These are phyloP conservation scores for Yamadazyma kanchanaburiensis DNA, from an alignment of 1,139 yeast species.

Conservation along the genomic window DNA sequence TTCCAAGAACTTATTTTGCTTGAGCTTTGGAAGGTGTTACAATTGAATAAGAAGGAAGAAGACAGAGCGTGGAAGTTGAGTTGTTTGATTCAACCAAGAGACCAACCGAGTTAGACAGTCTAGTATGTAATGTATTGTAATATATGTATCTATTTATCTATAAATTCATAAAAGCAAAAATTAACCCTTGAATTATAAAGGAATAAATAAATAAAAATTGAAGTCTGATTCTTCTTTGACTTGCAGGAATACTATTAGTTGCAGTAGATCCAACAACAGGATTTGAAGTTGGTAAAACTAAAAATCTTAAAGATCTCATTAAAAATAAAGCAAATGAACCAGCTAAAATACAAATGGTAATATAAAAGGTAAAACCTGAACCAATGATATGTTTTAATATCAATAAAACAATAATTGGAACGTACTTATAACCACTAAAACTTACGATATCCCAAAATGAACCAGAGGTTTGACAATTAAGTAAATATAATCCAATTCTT, in stretches of 20 bases:
- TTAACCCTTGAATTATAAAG: conserved; percentile 69
- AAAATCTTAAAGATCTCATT: conserved; percentile 79
- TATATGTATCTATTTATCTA: conserved; percentile 1
- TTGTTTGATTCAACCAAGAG: conserved; percentile 49
- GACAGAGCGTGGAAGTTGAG: conserved; percentile 76
- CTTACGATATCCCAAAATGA: conserved; percentile 78
- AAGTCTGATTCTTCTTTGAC: conserved; percentile 77
- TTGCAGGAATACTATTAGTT: conserved; percentile 55
- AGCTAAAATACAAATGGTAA: conserved; percentile 39
- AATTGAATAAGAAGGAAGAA: conserved; percentile 54
- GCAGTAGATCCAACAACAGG: conserved; percentile 31
- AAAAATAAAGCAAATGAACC: conserved; percentile 62
- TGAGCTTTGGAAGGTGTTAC: conserved; percentile 69
- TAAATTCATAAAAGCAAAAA: conserved; percentile 32
- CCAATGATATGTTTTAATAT: conserved; percentile 43
- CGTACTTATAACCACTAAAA: conserved; percentile 93
- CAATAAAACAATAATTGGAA: conserved; percentile 62
- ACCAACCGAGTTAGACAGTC: conserved; percentile 7
- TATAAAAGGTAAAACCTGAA: conserved; percentile 34
- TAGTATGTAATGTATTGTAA: neutral
- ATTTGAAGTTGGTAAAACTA: conserved; percentile 60
- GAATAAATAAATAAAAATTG: conserved; percentile 86
- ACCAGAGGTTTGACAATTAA: conserved; percentile 52
- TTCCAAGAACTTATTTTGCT: conserved; percentile 64
- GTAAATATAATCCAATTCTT: conserved; percentile 42